These are phyloP conservation scores for Diutina siamensis DNA, from an alignment of 1,139 yeast genomes.

Conservation along the genomic window DNA sequence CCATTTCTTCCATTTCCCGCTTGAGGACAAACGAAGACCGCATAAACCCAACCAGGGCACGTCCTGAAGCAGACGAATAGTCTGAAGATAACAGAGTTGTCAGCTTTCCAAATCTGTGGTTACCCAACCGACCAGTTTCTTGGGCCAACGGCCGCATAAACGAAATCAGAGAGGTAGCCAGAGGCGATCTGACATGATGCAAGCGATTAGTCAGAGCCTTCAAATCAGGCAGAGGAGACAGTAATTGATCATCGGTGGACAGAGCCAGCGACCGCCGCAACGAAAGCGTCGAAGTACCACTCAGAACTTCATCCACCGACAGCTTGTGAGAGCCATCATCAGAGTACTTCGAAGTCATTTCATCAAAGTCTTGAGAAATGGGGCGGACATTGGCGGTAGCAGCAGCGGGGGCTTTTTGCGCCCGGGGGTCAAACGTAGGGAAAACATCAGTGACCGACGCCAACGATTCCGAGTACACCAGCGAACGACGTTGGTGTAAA, in stretches of 20 bases:
- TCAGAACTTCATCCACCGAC: constrained; percentile 2
- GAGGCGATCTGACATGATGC: constrained; percentile 1
- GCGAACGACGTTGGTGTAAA: not conserved
- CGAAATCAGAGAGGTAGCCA: not conserved
- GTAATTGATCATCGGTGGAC: not conserved
- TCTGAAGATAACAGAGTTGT: not conserved
- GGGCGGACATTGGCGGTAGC: not conserved
- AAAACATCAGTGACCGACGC: not conserved
- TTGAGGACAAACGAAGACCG: constrained; percentile 27
- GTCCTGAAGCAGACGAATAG: not conserved
- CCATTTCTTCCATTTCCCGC: constrained; percentile 14
- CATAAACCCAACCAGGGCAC: constrained; percentile 31
- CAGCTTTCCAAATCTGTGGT: constrained; percentile 1
- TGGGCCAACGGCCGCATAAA: constrained; percentile 3
- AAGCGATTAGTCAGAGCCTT: not conserved
- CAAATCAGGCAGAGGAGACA: constrained; percentile 6
- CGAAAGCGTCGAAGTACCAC: constrained; percentile 3
- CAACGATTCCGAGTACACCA: not conserved
- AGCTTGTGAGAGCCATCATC: constrained; percentile 5
- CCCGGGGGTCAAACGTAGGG: constrained; percentile 4
- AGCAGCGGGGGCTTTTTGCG: not conserved
- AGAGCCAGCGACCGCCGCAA: constrained; percentile 6
- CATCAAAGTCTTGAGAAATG: not conserved
- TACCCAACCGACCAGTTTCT: not conserved
- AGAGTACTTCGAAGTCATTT: constrained; percentile 5